Conservation (phyloP, 2,329 filamentous ascomycete genomes). For the Plectosphaerella sp. region DNA sequence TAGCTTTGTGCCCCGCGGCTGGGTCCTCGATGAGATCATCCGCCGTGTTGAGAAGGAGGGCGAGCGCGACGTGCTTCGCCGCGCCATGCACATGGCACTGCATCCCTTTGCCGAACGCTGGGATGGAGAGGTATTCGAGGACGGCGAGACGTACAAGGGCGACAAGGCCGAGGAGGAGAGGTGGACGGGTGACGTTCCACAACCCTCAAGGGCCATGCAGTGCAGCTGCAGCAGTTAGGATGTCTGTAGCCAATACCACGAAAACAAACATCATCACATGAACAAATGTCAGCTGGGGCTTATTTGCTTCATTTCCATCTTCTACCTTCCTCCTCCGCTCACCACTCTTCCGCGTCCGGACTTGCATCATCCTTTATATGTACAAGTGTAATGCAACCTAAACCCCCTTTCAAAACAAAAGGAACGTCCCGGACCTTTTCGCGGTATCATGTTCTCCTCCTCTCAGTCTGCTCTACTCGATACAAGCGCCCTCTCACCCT, state of each 20-base stretch:
- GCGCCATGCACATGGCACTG: conserved; percentile 77
- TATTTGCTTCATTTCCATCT: conserved; percentile 14
- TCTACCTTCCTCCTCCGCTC: conserved; percentile 4
- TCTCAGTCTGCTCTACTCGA: conserved; percentile 16
- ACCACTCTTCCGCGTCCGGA: conserved; percentile 3
- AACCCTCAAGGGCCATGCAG: conserved; percentile 74
- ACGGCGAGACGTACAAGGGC: conserved; percentile 45
- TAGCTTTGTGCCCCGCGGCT: conserved; percentile 85
- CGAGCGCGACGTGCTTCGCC: conserved; percentile 72
- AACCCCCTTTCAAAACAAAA: conserved; percentile 22
- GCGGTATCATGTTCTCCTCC: conserved; percentile 22
- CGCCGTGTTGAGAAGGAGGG: conserved; percentile 78
- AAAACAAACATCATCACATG: not conserved
- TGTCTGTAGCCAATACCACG: not conserved
- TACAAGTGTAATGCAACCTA: conserved; percentile 26
- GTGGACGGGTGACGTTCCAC: conserved; percentile 83
- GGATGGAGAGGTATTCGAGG: conserved; percentile 46
- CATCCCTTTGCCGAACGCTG: conserved; percentile 81
- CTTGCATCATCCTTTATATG: conserved; percentile 27
- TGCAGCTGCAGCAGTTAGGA: conserved; percentile 72
- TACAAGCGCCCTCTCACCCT: conserved; percentile 7
- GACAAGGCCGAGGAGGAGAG: conserved; percentile 72
- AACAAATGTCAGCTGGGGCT: not conserved
- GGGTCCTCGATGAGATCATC: conserved; percentile 93
- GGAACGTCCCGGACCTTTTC: conserved; percentile 28